Conservation (phyloP, 106 monocot genomes). For the Apostasia shenzhenica region DNA sequence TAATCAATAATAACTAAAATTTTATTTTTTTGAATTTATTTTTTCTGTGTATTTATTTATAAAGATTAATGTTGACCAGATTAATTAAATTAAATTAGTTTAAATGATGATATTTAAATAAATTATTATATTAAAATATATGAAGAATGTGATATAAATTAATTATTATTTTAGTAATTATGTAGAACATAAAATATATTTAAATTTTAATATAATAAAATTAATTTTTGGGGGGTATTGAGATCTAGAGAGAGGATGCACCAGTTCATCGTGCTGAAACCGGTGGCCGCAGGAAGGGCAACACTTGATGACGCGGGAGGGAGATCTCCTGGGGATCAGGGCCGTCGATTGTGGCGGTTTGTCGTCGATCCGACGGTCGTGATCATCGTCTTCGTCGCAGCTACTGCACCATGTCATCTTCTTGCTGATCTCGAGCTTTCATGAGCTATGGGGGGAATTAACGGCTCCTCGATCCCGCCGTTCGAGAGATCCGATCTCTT, state of each 20-base stretch:
- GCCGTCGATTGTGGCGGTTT: conserved; percentile 5
- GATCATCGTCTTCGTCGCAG: conserved; percentile 11
- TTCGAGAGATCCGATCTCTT: neutral
- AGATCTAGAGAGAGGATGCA: conserved; percentile 3
- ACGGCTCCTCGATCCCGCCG: neutral
- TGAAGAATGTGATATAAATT: no score
- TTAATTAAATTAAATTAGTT: no score
- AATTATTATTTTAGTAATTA: neutral
- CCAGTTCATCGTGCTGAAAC: conserved; percentile 29
- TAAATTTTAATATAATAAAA: no score
- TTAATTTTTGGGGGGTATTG: no score
- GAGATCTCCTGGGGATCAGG: conserved; percentile 11
- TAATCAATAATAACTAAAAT: no score
- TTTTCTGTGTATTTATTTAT: no score
- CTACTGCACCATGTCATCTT: conserved; percentile 55
- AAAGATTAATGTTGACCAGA: no score
- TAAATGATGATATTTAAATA: no score
- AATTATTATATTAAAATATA: no score
- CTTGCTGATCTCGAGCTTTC: neutral
- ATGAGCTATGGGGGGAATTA: conserved; percentile 1
- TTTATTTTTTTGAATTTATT: no score
- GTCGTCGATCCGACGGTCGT: neutral
- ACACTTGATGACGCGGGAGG: conserved; percentile 16
- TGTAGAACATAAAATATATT: neutral
- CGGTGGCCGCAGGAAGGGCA: conserved; percentile 66